phyloP scores from a whole-genome alignment of 2,329 filamentous ascomycete genomes.

The Penicillium sp. region DNA sequence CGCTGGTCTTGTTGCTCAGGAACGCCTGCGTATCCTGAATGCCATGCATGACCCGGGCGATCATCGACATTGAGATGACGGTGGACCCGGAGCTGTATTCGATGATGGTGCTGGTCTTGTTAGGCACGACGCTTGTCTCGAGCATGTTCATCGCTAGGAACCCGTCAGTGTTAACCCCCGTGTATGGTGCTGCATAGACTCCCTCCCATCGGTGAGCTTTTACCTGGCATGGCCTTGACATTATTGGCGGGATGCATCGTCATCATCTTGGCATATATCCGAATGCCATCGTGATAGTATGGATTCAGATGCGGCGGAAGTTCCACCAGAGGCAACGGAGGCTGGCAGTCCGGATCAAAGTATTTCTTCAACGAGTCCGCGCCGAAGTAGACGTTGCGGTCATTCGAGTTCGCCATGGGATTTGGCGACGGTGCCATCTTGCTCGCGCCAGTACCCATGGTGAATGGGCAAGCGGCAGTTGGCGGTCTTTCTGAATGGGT shows the following conservation, averaged over 20 bases:
- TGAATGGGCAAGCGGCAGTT: no score
- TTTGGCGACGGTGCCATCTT: slow-evolving; percentile 5
- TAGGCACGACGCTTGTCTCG: slow-evolving; percentile 42
- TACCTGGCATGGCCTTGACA: slow-evolving; percentile 59
- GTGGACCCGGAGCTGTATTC: slow-evolving; percentile 64
- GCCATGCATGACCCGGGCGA: slow-evolving; percentile 52
- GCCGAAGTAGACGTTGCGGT: slow-evolving; percentile 58
- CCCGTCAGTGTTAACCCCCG: neutral
- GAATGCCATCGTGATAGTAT: slow-evolving; percentile 56
- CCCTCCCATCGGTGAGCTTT: no score
- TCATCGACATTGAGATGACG: slow-evolving; percentile 58
- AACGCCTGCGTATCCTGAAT: slow-evolving; percentile 55
- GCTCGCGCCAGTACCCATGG: slow-evolving; percentile 1
- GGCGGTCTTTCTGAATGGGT: no score
- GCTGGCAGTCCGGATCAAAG: slow-evolving; percentile 57
- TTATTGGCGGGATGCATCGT: slow-evolving; percentile 63
- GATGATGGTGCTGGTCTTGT: slow-evolving; percentile 52
- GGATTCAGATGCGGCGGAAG: slow-evolving; percentile 58
- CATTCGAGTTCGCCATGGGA: slow-evolving; percentile 31
- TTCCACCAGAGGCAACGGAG: slow-evolving; percentile 61
- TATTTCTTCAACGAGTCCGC: slow-evolving; percentile 57
- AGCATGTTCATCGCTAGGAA: slow-evolving; percentile 54
- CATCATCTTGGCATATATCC: slow-evolving; percentile 66
- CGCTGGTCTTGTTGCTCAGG: slow-evolving; percentile 58
- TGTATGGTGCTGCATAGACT: neutral